These are phyloP conservation scores for Penicillium paneum DNA, from an alignment of 2,329 filamentous ascomycete species.

Conservation along the genomic window DNA sequence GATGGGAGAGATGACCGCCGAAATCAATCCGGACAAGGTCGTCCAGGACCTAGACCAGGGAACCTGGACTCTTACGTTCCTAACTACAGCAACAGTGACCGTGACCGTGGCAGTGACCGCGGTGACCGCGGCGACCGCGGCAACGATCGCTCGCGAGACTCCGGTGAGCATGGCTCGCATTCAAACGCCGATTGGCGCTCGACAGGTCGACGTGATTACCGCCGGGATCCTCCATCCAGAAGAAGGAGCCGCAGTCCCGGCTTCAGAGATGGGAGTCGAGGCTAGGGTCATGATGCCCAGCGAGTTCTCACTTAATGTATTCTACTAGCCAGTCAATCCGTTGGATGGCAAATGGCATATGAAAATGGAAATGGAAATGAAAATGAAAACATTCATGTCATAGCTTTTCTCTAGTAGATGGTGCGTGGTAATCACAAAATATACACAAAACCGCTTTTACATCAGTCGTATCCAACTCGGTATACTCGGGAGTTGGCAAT, in stretches of 20 bases:
- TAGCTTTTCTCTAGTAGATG: constrained; percentile 11
- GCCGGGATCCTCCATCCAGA: constrained; percentile 28
- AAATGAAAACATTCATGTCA: constrained; percentile 9
- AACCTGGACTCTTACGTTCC: constrained; percentile 40
- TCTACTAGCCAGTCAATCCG: constrained; percentile 4
- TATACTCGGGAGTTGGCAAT: not conserved
- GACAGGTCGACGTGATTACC: constrained; percentile 26
- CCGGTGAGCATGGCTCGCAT: constrained; percentile 18
- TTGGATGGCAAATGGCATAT: not conserved
- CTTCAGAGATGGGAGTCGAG: constrained; percentile 26
- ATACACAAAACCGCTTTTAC: constrained; percentile 5
- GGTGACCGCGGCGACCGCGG: constrained; percentile 2
- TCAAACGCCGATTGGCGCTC: constrained; percentile 26
- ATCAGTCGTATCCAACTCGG: constrained; percentile 2
- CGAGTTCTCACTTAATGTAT: not conserved
- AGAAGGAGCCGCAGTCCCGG: constrained; percentile 38
- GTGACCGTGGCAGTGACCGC: not conserved
- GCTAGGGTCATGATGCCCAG: constrained; percentile 9
- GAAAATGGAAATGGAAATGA: not conserved
- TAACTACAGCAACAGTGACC: constrained; percentile 25
- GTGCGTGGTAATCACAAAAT: constrained; percentile 9
- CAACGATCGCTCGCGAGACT: constrained; percentile 25
- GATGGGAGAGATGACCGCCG: constrained; percentile 31
- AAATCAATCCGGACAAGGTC: constrained; percentile 28
- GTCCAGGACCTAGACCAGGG: constrained; percentile 25